phyloP scores from a whole-genome alignment of 164 flowering plant genomes.

The Warburgia ugandensis region DNA sequence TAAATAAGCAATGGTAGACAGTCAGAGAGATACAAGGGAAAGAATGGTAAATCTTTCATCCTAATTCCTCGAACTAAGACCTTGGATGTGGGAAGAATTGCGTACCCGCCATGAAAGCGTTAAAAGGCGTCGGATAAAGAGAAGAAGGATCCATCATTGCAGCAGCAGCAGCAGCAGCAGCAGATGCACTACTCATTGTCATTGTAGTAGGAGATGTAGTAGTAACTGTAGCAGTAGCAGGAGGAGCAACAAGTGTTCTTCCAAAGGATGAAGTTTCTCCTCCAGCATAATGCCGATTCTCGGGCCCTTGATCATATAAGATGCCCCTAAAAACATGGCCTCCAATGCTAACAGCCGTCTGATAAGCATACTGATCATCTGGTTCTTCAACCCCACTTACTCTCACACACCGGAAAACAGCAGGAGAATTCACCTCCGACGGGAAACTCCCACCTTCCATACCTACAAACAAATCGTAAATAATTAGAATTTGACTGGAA shows the following conservation, averaged over 20 bases:
- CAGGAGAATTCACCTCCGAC: constrained; percentile 51
- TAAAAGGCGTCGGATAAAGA: constrained; percentile 56
- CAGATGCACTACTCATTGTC: constrained; percentile 2
- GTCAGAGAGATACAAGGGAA: not conserved
- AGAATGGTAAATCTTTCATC: not conserved
- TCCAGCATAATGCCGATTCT: constrained; percentile 16
- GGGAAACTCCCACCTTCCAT: constrained; percentile 65
- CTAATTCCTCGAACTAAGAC: constrained; percentile 1
- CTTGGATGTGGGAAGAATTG: constrained; percentile 59
- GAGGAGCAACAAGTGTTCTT: constrained; percentile 9
- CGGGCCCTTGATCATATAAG: constrained; percentile 82
- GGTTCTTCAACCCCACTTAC: constrained; percentile 53
- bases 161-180: constrained; percentile 15
- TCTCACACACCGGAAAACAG: constrained; percentile 68
- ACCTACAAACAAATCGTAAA: constrained; percentile 29
- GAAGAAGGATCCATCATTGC: constrained; percentile 47
- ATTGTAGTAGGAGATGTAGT: constrained; percentile 9
- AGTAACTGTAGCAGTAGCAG: constrained; percentile 21
- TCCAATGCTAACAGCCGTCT: constrained; percentile 82
- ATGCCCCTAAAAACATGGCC: constrained; percentile 90
- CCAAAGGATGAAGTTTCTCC: constrained; percentile 35
- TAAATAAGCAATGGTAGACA: not conserved
- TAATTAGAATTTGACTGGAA: not conserved
- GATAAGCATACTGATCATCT: constrained; percentile 70
- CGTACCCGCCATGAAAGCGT: constrained; percentile 80